Evolutionary conservation across 257 asterid species (phyloP).

Genomic region (Salvia rosmarinus): DNA sequence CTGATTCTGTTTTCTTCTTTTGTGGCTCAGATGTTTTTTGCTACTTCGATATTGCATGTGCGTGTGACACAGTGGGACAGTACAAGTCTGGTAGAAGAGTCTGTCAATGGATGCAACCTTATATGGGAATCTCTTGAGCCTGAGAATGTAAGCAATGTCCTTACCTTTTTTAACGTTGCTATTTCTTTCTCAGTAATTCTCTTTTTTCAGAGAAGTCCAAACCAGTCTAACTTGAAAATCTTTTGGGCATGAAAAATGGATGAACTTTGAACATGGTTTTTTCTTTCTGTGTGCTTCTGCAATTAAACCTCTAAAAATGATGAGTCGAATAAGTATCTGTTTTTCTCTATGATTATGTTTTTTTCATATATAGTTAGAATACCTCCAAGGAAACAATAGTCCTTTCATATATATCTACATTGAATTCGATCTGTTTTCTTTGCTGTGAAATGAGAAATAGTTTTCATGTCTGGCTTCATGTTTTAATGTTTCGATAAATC

Average conservation of each 20-base stretch:
- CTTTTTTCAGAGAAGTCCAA: not conserved
- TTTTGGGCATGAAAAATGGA: not conserved
- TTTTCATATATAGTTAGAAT: not conserved
- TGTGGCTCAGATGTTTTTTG: slow-evolving; percentile 82
- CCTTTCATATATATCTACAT: not conserved
- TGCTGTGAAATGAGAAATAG: not conserved
- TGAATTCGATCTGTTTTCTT: slow-evolving; percentile 9
- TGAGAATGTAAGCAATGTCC: slow-evolving; percentile 60
- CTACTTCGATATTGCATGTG: slow-evolving; percentile 87
- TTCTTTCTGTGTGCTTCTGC: slow-evolving; percentile 24
- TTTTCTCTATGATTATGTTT: slow-evolving; percentile 7
- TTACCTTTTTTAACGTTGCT: slow-evolving; percentile 3
- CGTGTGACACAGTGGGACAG: slow-evolving; percentile 87
- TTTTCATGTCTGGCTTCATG: not conserved
- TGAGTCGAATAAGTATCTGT: slow-evolving; percentile 10
- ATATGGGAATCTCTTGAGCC: slow-evolving; percentile 84
- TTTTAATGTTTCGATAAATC: not conserved
- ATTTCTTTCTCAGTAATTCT: not conserved
- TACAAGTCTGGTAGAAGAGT: slow-evolving; percentile 74
- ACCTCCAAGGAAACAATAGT: slow-evolving; percentile 7
- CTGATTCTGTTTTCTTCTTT: slow-evolving; percentile 39
- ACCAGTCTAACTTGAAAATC: slow-evolving; percentile 1
- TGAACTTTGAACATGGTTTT: not conserved
- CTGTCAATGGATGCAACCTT: slow-evolving; percentile 69
- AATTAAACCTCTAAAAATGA: not conserved